Conservation (phyloP, 2,329 filamentous ascomycete species). For the Alternaria tenuissima region DNA sequence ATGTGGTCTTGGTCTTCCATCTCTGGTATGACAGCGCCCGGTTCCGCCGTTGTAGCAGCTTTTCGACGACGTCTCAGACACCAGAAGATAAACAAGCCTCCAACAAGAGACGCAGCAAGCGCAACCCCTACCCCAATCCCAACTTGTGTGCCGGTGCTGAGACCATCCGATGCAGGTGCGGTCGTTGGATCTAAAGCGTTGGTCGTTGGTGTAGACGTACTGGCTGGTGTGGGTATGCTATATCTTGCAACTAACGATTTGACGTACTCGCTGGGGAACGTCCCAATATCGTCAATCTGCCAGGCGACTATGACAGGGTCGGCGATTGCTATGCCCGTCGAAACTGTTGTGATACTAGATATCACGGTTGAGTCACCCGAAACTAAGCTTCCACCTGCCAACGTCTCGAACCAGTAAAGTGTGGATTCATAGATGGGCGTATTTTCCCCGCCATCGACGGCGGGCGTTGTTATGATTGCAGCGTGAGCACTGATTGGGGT, state of each 20-base stretch:
- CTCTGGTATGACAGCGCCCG: no score
- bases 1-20: background rate
- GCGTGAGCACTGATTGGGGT: no score
- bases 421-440: no score
- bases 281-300: background rate
- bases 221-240: background rate
- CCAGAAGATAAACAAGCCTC: background rate
- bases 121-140: background rate
- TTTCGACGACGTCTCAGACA: background rate
- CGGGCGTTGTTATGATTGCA: no score
- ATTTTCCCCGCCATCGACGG: no score
- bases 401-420: no score
- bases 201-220: background rate
- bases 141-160: background rate
- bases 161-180: background rate
- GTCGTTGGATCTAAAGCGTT: background rate
- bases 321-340: background rate
- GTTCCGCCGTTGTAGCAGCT: no score
- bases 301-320: background rate
- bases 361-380: background rate
- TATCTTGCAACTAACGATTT: background rate
- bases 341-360: background rate
- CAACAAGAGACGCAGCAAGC: background rate
- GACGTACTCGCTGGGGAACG: background rate
- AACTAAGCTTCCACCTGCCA: no score